These are phyloP conservation scores for Argentina anserina DNA, from an alignment of 306 rosid genomes.

Conservation along the genomic window DNA sequence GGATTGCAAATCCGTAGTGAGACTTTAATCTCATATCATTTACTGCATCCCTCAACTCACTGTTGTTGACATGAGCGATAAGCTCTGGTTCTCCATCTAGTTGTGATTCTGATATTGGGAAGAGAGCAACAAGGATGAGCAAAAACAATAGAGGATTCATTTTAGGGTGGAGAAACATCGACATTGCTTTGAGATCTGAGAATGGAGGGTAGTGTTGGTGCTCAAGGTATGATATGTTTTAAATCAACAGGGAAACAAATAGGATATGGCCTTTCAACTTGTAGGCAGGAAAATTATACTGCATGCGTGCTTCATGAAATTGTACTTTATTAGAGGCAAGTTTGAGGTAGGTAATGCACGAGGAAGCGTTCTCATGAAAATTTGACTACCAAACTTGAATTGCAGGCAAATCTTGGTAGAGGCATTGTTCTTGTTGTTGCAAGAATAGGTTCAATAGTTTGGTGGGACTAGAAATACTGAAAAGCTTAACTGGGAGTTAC, in stretches of 20 bases:
- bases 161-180: background rate
- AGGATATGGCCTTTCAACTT: background rate
- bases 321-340: background rate
- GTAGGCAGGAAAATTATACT: background rate
- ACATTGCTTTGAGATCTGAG: background rate
- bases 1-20: conserved; percentile 51
- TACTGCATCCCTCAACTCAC: conserved; percentile 40
- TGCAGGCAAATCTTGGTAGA: background rate
- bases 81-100: background rate
- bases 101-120: conserved; percentile 29
- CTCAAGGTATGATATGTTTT: background rate
- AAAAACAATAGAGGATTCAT: conserved; percentile 29
- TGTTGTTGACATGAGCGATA: conserved; percentile 25
- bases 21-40: conserved; percentile 48
- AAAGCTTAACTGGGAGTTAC: background rate
- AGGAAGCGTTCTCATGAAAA: conserved; percentile 1
- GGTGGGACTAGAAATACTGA: background rate
- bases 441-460: background rate
- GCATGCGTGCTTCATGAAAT: background rate
- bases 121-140: conserved; percentile 19
- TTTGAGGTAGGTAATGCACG: conserved; percentile 14
- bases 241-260: background rate
- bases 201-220: background rate
- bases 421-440: background rate
- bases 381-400: conserved; percentile 4